Percentiles rank a stretch among this genome's conserved stretches.
Conservation (phyloP, 139 green algal genomes). For the Limnomonas spitsbergensis region DNA sequence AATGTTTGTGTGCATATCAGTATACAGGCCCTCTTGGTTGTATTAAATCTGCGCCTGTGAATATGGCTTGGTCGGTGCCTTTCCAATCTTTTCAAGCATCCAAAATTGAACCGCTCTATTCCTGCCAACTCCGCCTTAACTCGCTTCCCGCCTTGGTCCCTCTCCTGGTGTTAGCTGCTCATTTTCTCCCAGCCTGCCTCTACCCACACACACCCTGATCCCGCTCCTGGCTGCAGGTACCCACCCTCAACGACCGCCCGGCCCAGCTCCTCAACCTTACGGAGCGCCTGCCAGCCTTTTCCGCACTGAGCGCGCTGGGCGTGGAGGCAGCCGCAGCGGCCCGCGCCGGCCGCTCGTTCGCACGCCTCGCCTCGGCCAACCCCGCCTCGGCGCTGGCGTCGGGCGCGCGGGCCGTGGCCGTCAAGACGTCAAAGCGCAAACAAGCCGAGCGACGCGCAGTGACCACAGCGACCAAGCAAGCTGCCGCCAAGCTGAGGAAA, state of each 20-base stretch:
- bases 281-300: background rate
- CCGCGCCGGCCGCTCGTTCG: background rate
- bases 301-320: background rate
- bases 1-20: no score
- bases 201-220: background rate
- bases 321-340: background rate
- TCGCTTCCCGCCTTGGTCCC: no score
- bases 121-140: no score
- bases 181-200: background rate
- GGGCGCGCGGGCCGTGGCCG: background rate
- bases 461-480: background rate
- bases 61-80: no score
- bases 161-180: background rate
- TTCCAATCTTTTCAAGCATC: no score
- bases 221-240: slow-evolving; percentile 5
- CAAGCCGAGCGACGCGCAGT: background rate
- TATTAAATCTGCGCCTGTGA: no score
- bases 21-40: no score
- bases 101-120: no score
- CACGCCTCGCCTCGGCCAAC: background rate
- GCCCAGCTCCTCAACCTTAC: slow-evolving; percentile 21
- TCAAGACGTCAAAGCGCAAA: background rate
- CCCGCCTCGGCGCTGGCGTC: background rate
- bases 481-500: background rate
- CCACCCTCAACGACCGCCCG: background rate